Evolutionary conservation across 495 filamentous ascomycete species (phyloP), one percentile per base, ranked within the genome.

Genomic region (Annulohypoxylon maeteangense): DNA sequence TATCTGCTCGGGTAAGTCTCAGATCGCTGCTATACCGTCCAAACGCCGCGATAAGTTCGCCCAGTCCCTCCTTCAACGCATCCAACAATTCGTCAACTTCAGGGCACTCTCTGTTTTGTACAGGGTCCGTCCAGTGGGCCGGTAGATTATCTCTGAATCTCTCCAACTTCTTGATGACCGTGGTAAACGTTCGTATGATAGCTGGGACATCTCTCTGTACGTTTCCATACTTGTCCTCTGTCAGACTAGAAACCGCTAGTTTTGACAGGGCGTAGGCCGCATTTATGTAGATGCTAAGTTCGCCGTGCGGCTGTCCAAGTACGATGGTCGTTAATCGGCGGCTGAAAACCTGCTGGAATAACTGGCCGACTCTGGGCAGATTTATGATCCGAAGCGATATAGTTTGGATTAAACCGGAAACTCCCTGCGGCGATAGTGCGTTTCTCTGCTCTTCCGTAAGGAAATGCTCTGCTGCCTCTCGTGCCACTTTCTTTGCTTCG

Each of bases 171-270:
- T 82, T 85, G 65, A 91, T 87, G 0, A 91, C 88, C 3, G 80
- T 72, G 0, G 90, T 92, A 71, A 94, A 90, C 2, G 88, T 87
- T 55, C 89, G 85, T 48, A 98, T 87, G 31, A 97, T 87, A 7
- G 77, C 74, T 5, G 92, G 87, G 1, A 98, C 87, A 73, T 95
- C 90, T 32, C 87, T 85, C 56, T 95, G 89, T 42, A 97, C 95
- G 71, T 91, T 90, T 25, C 95, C 95, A 72, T 88, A 96, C n/a
- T 83, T 83, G 78, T 99, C 95, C 80, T 99, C 95, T 8, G 81
- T 81, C 31, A 98, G 80, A 78, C 90, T 93, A 42, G 84, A 83
- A n/a, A 90, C 84, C 14, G 90, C 86, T 6, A 99, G 84, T 38
- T 81, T 82, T 8, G 87, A 86, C 40, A 98, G 80, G 0, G 90